A percentile compares a stretch with the other conserved stretches of the same genome.
Evolutionary conservation across 2,329 filamentous ascomycete genomes (phyloP).

Genomic region (Fusarium redolens): DNA sequence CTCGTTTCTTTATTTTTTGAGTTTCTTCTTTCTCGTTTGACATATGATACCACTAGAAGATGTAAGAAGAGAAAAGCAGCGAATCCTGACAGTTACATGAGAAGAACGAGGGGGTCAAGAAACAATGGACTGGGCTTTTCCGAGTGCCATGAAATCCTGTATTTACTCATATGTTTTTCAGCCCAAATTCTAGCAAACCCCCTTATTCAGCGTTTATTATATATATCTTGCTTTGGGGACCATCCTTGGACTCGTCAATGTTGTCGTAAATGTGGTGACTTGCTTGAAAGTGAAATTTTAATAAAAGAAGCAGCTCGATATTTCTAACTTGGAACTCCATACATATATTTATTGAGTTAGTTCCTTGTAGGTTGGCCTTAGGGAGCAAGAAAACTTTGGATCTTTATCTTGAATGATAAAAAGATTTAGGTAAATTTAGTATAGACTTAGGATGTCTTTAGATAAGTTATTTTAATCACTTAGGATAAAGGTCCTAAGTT

Average conservation of each 20-base stretch:
- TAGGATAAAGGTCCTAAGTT: no score
- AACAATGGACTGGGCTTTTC: slow-evolving; percentile 10
- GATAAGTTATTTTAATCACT: no score
- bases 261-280: background rate
- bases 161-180: slow-evolving; percentile 36
- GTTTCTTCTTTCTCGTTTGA: slow-evolving; percentile 33
- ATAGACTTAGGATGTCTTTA: no score
- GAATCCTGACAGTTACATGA: slow-evolving; percentile 35
- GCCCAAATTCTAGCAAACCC: slow-evolving; percentile 13
- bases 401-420: no score
- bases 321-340: background rate
- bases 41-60: slow-evolving; percentile 49
- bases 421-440: no score
- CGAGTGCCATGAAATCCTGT: slow-evolving; percentile 28
- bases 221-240: slow-evolving; percentile 4
- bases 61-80: slow-evolving; percentile 42
- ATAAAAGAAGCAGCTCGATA: background rate
- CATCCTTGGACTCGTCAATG: background rate
- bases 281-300: background rate
- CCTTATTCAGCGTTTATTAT: slow-evolving; percentile 2
- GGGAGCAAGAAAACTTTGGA: no score
- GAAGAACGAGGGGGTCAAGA: slow-evolving; percentile 22
- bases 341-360: background rate
- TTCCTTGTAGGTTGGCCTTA: background rate
- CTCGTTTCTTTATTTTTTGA: slow-evolving; percentile 29